phyloP scores from a whole-genome alignment of 2,329 filamentous ascomycete species.

The Podosphaera xanthii region DNA sequence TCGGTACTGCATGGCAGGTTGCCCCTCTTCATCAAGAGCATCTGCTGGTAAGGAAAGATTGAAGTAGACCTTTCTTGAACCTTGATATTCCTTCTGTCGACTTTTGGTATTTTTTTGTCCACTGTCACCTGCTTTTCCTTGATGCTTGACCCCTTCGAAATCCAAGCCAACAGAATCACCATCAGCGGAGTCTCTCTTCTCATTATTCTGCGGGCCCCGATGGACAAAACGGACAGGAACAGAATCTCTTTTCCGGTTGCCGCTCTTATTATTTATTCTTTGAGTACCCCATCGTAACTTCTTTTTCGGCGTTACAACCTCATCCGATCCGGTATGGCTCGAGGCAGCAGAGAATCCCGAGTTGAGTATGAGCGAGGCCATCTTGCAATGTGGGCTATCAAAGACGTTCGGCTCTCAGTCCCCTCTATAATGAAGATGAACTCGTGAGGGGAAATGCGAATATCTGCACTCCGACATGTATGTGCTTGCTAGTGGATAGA shows the following conservation, averaged over 20 bases:
- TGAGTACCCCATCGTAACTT: slow-evolving; percentile 93
- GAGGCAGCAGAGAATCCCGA: slow-evolving; percentile 1
- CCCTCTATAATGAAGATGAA: background rate
- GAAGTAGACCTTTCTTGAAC: slow-evolving; percentile 49
- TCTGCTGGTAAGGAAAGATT: slow-evolving; percentile 58
- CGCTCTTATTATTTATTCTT: slow-evolving; percentile 53
- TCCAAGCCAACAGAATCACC: slow-evolving; percentile 17
- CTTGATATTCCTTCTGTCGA: slow-evolving; percentile 7
- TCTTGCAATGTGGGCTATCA: background rate
- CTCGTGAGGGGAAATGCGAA: background rate
- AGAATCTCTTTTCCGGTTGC: slow-evolving; percentile 56
- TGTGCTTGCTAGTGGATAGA: background rate
- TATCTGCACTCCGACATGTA: background rate
- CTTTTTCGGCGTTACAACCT: slow-evolving; percentile 38
- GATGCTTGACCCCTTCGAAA: slow-evolving; percentile 11
- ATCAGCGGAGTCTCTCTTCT: slow-evolving; percentile 33
- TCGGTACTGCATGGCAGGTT: slow-evolving; percentile 44
- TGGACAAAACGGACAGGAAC: slow-evolving; percentile 57
- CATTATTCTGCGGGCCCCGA: slow-evolving; percentile 34
- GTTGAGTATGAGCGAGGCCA: background rate
- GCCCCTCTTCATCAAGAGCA: slow-evolving; percentile 60
- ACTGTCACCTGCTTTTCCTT: slow-evolving; percentile 11
- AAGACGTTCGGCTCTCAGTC: background rate
- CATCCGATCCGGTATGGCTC: slow-evolving; percentile 14
- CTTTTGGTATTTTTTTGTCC: slow-evolving; percentile 19